Evolutionary conservation across 2,329 filamentous ascomycete species (phyloP), one percentile per base, ranked within the genome.

Genomic region (Aspergillus hortae): DNA sequence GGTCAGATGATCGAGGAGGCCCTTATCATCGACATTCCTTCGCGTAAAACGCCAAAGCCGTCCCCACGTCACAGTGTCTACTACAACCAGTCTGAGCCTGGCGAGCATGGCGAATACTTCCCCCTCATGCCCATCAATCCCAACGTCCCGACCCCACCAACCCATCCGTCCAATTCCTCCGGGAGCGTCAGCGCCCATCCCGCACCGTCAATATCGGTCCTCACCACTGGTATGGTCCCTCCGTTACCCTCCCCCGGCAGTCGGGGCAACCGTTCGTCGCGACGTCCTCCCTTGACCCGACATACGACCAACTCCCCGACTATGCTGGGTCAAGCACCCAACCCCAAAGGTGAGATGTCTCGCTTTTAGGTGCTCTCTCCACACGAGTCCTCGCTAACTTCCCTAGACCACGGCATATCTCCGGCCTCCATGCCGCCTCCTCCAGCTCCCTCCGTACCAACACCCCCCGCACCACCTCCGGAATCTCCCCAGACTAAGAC

Each of bases 1-100:
- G 92, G 92, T 6, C 94, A 97, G 74, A 84, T 79, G 0, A 86
- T 96, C 43, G 87, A 92, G 49, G 94, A 99, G 66, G 94, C 94
- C 6, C 80, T 99, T 55, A 68, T 96, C 58, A 96, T 99, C 65
- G 92, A 97, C 62, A 85, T 95, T 17, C 90, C 91, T 14, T 75
- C 79, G 33, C 83, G 85, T 49, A 82, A 87, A 54, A 92, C 90
- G 0, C 91, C 92, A 1, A 88, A 87, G 60, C 85, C 89, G 10
- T 96, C 91, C 9, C 92, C 92, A 2, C 80, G 86, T 53, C 69
- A 71, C 51, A 55, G 63, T 2, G 68, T 72, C 6, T 78, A 75
- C 60, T 72, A 80, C 40, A 69, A 76, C 36, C 73, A 78, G 43
- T 75, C 77, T 54, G 87, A 90, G 25, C 87, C 88, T 9, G 77